Base-by-base conservation (phyloP, 306 rosid genomes). In the Trifolium pratense region DNA sequence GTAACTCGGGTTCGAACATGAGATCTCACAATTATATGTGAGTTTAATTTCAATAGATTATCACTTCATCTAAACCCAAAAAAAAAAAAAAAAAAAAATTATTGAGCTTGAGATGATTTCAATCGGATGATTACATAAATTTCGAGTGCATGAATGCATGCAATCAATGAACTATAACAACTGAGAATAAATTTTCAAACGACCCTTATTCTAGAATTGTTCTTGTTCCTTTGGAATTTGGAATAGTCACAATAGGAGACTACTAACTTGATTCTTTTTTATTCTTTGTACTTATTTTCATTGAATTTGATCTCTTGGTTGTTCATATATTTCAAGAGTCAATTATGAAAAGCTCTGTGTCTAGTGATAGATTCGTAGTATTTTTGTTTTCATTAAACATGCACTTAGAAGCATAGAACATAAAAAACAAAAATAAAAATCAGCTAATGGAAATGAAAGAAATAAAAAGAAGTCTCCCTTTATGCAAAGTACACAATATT, bases 291-390 rank as follows among this genome's bases (percentile, higher is more conserved):
- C 18, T 65, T 59, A 5, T 55, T 51, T 51, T 3, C 1, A 39
- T 37, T 70, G 26, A 17, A 49, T 39, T 72, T 45, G 17, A 59
- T 49, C 55, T 71, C 16, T 43, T 17, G 39, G 51, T 26, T 26
- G 17, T 40, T 39, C 49, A 6, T 39, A 51, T 31, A 49, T 59
- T 31, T 51, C 75, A 75, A 71, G 61, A 53, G 73, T 62, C 85
- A 76, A 51, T 18, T 23, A 66, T 58, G 48, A 71, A 37, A 70
- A 45, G 70, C 39, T 53, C 25, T 6, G 48, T 69, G 63, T 31
- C 69, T 7, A 48, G 60, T 59, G 57, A 62, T 78, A 71, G 58
- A 63, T 78, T 71, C 53, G 13, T 61, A 17, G 6, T 34, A 46
- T 14, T 70, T 48, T 75, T 63, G n/a, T 69, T 49, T 62, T 69